Base-by-base conservation (phyloP, 2,329 filamentous ascomycete genomes). In the Blastomyces gilchristii region DNA sequence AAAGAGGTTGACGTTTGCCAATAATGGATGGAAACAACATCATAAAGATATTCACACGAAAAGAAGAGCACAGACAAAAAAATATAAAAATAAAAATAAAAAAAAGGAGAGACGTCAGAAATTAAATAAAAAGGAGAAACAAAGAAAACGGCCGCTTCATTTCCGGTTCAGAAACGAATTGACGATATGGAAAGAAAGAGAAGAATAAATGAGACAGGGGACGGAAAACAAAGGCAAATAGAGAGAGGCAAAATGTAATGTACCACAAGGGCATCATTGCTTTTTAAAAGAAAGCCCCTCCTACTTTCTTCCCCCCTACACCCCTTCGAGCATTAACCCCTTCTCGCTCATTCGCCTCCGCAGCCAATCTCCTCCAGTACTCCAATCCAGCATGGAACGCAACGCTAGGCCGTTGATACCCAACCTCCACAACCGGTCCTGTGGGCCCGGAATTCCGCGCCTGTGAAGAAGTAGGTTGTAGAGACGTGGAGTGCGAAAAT, bases 281-380 rank as follows among this genome's bases (percentile, higher is more conserved):
- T 34, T 34, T 22, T 22, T 22, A 22, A 22, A 22, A 22, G 8
- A 34, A 54, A 54, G 7, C 12, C 43, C n/a, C 58, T 49, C 28
- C 34, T 16, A 60, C n/a, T 7, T 16, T 28, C 25, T 43, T 43
- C 7, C 39, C 39, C 28, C 14, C 28, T 37, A 39, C 14, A 34
- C 59, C 28, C 25, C 28, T 52, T 47, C 45, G 59, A 22, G 41
- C 6, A 49, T 59, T 47, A 11, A 39, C 16, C 28, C 18, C 16
- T n/a, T 45, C 45, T 25, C 37, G 37, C 4, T 28, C 37, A 22
- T 28, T 47, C 50, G 45, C 49, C 22, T 39, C 47, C 18, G 25
- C 45, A 14, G 22, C 59, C 47, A 61, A 31, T 11, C 43, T 61
- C 34, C 45, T 61, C 59, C 45, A 61, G n/a, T 52, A 61, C n/a